Conservation (phyloP, 2,329 filamentous ascomycete species). For the Phialophora expanda region DNA sequence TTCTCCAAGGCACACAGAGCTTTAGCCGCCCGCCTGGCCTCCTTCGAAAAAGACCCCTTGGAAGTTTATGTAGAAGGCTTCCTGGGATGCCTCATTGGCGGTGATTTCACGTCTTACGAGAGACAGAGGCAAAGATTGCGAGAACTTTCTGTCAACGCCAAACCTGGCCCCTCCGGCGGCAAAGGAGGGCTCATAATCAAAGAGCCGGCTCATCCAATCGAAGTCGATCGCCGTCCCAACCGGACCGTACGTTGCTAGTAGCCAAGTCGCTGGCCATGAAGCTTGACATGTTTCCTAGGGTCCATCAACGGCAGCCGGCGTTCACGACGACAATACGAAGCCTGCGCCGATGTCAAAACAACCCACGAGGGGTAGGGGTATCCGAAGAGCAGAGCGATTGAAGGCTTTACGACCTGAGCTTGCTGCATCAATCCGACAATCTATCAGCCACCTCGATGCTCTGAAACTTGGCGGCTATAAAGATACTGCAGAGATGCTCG, state of each 20-base stretch:
- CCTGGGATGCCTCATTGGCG: slow-evolving; percentile 72
- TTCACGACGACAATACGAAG: background rate
- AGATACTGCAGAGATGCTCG: slow-evolving; percentile 25
- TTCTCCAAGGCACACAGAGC: slow-evolving; percentile 70
- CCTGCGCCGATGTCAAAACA: slow-evolving; percentile 2
- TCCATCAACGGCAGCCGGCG: background rate
- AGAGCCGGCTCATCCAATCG: background rate
- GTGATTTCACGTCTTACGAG: slow-evolving; percentile 77
- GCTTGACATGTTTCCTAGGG: slow-evolving; percentile 25
- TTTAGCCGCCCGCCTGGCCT: slow-evolving; percentile 63
- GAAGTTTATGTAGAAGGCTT: slow-evolving; percentile 58
- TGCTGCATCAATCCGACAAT: slow-evolving; percentile 27
- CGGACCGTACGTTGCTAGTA: slow-evolving; percentile 23
- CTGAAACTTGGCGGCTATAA: slow-evolving; percentile 37
- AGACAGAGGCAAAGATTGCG: slow-evolving; percentile 69
- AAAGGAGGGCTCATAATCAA: background rate
- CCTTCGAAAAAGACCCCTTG: slow-evolving; percentile 43
- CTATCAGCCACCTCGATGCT: slow-evolving; percentile 28
- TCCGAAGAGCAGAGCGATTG: slow-evolving; percentile 30
- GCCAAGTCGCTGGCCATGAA: slow-evolving; percentile 3
- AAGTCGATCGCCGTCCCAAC: background rate
- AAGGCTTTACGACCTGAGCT: slow-evolving; percentile 36
- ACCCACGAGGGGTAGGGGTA: slow-evolving; percentile 20
- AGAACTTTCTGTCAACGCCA: slow-evolving; percentile 48
- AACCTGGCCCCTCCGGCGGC: background rate